These are phyloP conservation scores for Aspergillus phoenicis DNA, from an alignment of 2,329 filamentous ascomycete genomes.

Conservation along the genomic window DNA sequence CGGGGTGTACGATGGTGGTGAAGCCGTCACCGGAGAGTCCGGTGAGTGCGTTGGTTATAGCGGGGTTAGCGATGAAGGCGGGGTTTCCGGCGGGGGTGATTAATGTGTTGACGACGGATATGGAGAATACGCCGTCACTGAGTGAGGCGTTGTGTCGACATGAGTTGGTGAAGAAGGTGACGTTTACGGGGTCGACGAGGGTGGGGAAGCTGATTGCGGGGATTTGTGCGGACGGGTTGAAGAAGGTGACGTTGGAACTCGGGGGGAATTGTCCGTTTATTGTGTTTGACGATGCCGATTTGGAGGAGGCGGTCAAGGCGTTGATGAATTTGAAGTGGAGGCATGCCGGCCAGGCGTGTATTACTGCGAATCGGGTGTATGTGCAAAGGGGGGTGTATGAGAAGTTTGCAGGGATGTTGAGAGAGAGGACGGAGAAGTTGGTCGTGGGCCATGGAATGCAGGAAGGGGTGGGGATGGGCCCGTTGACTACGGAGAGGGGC, in stretches of 20 bases:
- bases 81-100: constrained; percentile 63
- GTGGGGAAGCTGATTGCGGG: constrained; percentile 65
- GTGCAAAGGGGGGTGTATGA: constrained; percentile 51
- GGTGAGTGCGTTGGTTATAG: constrained; percentile 59
- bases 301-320: constrained; percentile 50
- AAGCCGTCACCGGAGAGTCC: constrained; percentile 72
- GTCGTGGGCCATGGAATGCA: constrained; percentile 63
- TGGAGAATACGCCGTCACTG: constrained; percentile 43
- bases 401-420: constrained; percentile 58
- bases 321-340: constrained; percentile 48
- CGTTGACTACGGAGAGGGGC: constrained; percentile 59
- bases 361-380: constrained; percentile 49
- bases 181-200: constrained; percentile 62
- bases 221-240: constrained; percentile 61
- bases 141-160: constrained; percentile 58
- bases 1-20: constrained; percentile 72
- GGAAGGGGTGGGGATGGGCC: constrained; percentile 60
- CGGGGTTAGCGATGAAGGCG: constrained; percentile 54
- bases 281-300: constrained; percentile 65
- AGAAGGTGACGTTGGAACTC: constrained; percentile 66
- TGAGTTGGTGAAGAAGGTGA: constrained; percentile 61
- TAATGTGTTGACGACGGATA: constrained; percentile 60
- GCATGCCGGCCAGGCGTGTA: constrained; percentile 49
- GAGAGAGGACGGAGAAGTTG: constrained; percentile 54
- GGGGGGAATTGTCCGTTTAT: constrained; percentile 68